Evolutionary conservation across 1,139 yeast species (phyloP).

Genomic region (Kazachstania sp.): DNA sequence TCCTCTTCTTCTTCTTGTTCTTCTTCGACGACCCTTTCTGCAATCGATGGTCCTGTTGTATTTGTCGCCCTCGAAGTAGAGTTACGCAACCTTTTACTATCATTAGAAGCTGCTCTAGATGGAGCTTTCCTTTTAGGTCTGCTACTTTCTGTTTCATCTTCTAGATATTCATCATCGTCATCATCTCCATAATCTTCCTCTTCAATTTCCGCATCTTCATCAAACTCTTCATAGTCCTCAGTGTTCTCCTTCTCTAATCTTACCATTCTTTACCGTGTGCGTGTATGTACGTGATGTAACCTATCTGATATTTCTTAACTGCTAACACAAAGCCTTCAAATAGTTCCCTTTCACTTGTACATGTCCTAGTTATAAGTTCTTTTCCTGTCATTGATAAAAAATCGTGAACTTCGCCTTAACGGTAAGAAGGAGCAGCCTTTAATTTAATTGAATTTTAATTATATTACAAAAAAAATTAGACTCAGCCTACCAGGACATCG

Average conservation of each 20-base stretch:
- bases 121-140: background rate
- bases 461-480: too few relatives aligned
- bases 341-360: too few relatives aligned
- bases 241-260: background rate
- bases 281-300: too few relatives aligned
- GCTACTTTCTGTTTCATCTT: conserved; percentile 7
- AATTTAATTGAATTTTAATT: too few relatives aligned
- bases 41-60: background rate
- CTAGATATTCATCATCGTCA: conserved; percentile 9
- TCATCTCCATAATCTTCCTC: conserved; percentile 6
- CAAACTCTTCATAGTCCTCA: conserved; percentile 6
- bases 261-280: background rate
- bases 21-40: background rate
- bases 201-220: conserved; percentile 5
- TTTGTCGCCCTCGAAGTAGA: background rate
- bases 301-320: too few relatives aligned
- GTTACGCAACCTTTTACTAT: background rate
- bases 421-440: too few relatives aligned
- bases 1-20: background rate
- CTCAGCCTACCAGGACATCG: too few relatives aligned
- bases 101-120: background rate
- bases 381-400: too few relatives aligned
- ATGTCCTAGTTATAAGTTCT: too few relatives aligned
- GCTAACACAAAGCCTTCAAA: too few relatives aligned
- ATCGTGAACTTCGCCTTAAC: too few relatives aligned